Conservation (phyloP, 148 eudicot genomes). For the Rhododendron williamsianum region DNA sequence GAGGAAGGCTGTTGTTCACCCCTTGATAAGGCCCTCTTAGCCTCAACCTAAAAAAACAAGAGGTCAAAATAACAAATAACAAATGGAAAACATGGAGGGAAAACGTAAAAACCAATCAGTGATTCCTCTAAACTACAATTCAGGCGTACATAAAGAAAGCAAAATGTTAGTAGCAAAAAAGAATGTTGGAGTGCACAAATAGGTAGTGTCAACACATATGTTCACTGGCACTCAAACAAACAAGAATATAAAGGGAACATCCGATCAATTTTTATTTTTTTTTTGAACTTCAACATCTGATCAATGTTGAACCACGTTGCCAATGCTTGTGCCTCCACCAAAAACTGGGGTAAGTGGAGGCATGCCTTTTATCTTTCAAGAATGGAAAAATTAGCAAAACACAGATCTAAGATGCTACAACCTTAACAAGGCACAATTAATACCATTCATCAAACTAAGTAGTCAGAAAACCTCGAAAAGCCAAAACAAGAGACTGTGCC, state of each 20-base stretch:
- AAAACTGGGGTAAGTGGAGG: not conserved
- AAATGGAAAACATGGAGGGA: not conserved
- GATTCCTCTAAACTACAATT: not conserved
- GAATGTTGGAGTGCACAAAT: not conserved
- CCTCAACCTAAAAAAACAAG: constrained; percentile 66
- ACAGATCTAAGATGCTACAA: not conserved
- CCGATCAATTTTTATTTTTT: not conserved
- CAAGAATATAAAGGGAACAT: not conserved
- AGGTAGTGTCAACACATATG: not conserved
- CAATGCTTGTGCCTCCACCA: not conserved
- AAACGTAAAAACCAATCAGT: not conserved
- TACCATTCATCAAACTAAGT: not conserved
- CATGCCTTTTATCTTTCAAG: not conserved
- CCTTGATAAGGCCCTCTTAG: constrained; percentile 88
- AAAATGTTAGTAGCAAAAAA: not conserved
- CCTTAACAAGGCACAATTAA: not conserved
- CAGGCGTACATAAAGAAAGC: not conserved
- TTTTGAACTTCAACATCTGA: no score
- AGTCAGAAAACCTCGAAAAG: not conserved
- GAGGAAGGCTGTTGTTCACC: constrained; percentile 78
- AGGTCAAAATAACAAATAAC: not conserved
- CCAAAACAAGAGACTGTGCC: no score
- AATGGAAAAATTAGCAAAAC: not conserved
- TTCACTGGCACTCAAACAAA: not conserved
- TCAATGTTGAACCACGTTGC: not conserved